phyloP scores from a whole-genome alignment of 306 rosid species.

The Inga leiocalycina region DNA sequence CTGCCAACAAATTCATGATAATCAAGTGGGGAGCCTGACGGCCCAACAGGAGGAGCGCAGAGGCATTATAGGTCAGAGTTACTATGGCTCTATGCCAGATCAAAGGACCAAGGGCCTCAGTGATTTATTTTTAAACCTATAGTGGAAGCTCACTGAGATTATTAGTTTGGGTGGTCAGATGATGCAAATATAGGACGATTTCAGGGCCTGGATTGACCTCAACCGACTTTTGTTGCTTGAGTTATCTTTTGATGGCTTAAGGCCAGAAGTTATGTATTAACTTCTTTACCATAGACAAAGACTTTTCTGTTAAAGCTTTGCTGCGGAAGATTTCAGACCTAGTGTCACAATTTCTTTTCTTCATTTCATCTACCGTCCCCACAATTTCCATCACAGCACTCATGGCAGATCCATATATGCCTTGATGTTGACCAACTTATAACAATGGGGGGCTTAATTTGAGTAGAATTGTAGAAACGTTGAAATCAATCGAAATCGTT shows the following conservation, averaged over 20 bases:
- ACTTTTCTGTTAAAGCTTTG: slow-evolving; percentile 55
- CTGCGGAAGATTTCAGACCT: slow-evolving; percentile 77
- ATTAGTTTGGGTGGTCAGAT: slow-evolving; percentile 78
- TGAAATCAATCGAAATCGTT: background rate
- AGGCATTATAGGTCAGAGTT: slow-evolving; percentile 81
- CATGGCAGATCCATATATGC: slow-evolving; percentile 71
- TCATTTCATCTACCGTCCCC: slow-evolving; percentile 79
- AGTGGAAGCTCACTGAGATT: slow-evolving; percentile 86
- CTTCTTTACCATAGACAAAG: slow-evolving; percentile 66
- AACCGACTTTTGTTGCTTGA: background rate
- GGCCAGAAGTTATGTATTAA: slow-evolving; percentile 44
- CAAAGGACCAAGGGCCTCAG: slow-evolving; percentile 65
- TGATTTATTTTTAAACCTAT: slow-evolving; percentile 59
- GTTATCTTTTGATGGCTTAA: background rate
- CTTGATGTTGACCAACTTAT: background rate
- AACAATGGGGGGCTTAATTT: background rate
- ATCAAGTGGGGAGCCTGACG: slow-evolving; percentile 66
- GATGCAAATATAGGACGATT: slow-evolving; percentile 73
- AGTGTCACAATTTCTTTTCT: slow-evolving; percentile 67
- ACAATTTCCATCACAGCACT: slow-evolving; percentile 67
- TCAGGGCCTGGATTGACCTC: slow-evolving; percentile 62
- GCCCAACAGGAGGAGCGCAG: slow-evolving; percentile 29
- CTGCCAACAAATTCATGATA: slow-evolving; percentile 91
- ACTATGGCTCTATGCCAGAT: slow-evolving; percentile 81
- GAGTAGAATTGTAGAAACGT: background rate